phyloP scores from a whole-genome alignment of 805 yeast species.

The Schwanniomyces pseudopolymorphus region DNA sequence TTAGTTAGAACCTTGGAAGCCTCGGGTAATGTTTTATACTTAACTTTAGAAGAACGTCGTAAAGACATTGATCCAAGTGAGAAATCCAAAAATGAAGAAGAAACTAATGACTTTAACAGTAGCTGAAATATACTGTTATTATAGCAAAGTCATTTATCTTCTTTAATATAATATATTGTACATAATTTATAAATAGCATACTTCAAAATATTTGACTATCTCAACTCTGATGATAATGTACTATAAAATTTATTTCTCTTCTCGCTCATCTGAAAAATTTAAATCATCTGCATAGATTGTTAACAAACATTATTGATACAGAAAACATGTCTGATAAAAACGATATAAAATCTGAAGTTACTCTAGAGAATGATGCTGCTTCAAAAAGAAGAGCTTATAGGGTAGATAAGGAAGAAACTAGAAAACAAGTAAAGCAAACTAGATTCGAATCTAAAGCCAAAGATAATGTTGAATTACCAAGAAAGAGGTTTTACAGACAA shows the following conservation, averaged over 20 bases:
- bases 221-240: background rate
- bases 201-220: background rate
- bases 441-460: slow-evolving; percentile 37
- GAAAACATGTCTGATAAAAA: slow-evolving; percentile 5
- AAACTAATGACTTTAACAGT: background rate
- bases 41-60: slow-evolving; percentile 63
- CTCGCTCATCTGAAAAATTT: slow-evolving; percentile 2
- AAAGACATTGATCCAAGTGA: slow-evolving; percentile 28
- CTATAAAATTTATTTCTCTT: background rate
- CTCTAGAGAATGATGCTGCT: slow-evolving; percentile 24
- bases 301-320: background rate
- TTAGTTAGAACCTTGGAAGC: slow-evolving; percentile 77
- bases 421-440: slow-evolving; percentile 47
- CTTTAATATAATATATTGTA: background rate
- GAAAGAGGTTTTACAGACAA: slow-evolving; percentile 87
- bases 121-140: background rate
- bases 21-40: slow-evolving; percentile 63
- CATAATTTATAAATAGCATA: slow-evolving; percentile 1
- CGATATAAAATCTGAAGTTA: slow-evolving; percentile 16
- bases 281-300: background rate
- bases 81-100: slow-evolving; percentile 9
- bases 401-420: slow-evolving; percentile 43
- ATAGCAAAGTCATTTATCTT: background rate
- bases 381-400: slow-evolving; percentile 51
- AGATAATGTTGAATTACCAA: slow-evolving; percentile 57